Evolutionary conservation across 2,329 filamentous ascomycete genomes (phyloP), one percentile per base, ranked within the genome.

Genomic region (Pseudofabraea citricarpa): DNA sequence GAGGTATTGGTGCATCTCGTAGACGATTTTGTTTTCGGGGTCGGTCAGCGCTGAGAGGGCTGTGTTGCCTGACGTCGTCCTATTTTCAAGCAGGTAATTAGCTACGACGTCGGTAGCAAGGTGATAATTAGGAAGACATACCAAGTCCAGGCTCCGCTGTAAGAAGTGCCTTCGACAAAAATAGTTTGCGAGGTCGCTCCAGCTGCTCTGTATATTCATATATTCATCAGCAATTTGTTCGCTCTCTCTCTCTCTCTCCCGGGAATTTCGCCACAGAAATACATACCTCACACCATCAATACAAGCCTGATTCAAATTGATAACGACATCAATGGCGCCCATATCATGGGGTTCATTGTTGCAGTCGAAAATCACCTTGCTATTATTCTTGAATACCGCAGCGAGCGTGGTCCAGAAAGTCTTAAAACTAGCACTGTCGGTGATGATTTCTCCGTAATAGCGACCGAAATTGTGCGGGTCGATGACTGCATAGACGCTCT

Each of bases 1-100:
- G 36, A 78, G 73, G 51, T 77, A 79, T 59, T 78, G 75, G 57
- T 79, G 74, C 75, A 78, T 78, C 53, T 78, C 72, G 59, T 74
- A 77, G 53, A 78, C 61, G 46, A 77, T 65, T 53, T 73, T 74
- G 59, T 75, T 61, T 37, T 63, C 45, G 0, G 73, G 64, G 48
- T 79, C 74, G 4, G 67, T 72, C 29, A 78, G 63, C 15, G 52
- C 60, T 43, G 69, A 65, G 50, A 79, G 64, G 36, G 59, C 62
- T 2, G 64, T 65, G n/a, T n/a, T n/a, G n/a, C n/a, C n/a, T n/a
- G n/a, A n/a, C n/a, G n/a, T n/a, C n/a, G n/a, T n/a, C n/a, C n/a
- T n/a, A n/a, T n/a, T n/a, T n/a, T n/a, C n/a, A n/a, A n/a, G n/a
- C n/a, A n/a, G n/a, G n/a, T n/a, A n/a, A n/a, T n/a, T n/a, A n/a